Percentiles rank a stretch among this genome's conserved stretches.
These are phyloP conservation scores for Limonium bicolor DNA, from an alignment of 148 eudicot species.

Conservation along the genomic window DNA sequence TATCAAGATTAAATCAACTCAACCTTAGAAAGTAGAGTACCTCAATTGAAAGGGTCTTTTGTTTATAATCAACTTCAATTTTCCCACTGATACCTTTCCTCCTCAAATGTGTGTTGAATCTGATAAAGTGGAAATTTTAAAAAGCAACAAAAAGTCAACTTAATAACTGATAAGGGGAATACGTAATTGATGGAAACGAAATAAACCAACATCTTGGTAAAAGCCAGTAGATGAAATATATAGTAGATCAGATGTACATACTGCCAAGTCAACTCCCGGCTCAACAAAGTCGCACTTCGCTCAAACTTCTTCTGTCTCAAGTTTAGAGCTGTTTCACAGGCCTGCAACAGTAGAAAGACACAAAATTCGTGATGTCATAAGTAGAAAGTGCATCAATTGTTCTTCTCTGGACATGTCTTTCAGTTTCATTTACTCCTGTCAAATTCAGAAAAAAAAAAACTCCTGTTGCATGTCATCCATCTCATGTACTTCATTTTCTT, in stretches of 20 bases:
- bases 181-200: too few species aligned
- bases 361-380: not conserved
- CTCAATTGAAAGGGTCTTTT: constrained; percentile 75
- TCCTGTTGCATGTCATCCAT: too few species aligned
- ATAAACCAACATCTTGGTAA: not conserved
- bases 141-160: constrained; percentile 1
- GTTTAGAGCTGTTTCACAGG: constrained; percentile 42
- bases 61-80: constrained; percentile 50
- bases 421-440: too few species aligned
- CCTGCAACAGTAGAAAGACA: constrained; percentile 23
- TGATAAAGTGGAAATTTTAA: constrained; percentile 11
- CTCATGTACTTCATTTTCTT: too few species aligned
- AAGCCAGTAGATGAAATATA: not conserved
- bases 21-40: constrained; percentile 14
- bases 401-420: too few species aligned
- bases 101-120: constrained; percentile 78
- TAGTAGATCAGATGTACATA: constrained; percentile 25
- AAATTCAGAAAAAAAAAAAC: too few species aligned
- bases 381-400: too few species aligned
- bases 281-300: constrained; percentile 51
- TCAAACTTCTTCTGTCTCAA: constrained; percentile 49
- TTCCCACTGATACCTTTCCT: constrained; percentile 90
- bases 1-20: not conserved
- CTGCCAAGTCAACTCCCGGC: constrained; percentile 84
- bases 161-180: not conserved